Evolutionary conservation across 2,329 filamentous ascomycete species (phyloP).

Genomic region (Harringtonia lauricola): DNA sequence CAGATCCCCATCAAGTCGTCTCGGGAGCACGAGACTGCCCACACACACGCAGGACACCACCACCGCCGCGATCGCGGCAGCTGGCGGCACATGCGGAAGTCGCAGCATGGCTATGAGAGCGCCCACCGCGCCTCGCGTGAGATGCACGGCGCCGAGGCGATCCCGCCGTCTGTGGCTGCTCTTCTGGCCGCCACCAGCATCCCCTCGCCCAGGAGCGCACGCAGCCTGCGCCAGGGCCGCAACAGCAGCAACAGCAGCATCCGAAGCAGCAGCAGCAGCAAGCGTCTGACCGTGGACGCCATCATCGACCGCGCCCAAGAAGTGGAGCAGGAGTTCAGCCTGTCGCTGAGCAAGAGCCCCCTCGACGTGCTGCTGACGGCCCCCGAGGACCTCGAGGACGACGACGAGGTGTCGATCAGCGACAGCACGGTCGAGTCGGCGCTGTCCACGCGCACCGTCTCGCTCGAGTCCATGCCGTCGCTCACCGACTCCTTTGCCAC

Average conservation of each 20-base stretch:
- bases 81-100: neutral
- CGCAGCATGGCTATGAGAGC: neutral
- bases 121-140: neutral
- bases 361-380: conserved; percentile 49
- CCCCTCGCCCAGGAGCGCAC: conserved; percentile 30
- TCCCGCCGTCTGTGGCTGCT: conserved; percentile 49
- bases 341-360: conserved; percentile 40
- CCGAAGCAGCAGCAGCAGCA: conserved; percentile 10
- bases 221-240: conserved; percentile 7
- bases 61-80: no score
- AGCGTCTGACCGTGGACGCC: conserved; percentile 42
- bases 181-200: conserved; percentile 53
- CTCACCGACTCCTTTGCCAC: conserved; percentile 43
- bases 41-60: conserved; percentile 14
- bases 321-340: conserved; percentile 47
- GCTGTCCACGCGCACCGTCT: conserved; percentile 43
- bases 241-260: no score
- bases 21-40: conserved; percentile 22
- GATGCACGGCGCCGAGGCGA: conserved; percentile 38
- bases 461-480: conserved; percentile 51
- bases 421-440: conserved; percentile 40
- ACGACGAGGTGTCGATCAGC: conserved; percentile 24
- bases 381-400: conserved; percentile 43
- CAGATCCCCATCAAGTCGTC: conserved; percentile 39
- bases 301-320: conserved; percentile 42